Conservation (phyloP, 2,329 filamentous ascomycete species). For the Cytospora paraplurivora region DNA sequence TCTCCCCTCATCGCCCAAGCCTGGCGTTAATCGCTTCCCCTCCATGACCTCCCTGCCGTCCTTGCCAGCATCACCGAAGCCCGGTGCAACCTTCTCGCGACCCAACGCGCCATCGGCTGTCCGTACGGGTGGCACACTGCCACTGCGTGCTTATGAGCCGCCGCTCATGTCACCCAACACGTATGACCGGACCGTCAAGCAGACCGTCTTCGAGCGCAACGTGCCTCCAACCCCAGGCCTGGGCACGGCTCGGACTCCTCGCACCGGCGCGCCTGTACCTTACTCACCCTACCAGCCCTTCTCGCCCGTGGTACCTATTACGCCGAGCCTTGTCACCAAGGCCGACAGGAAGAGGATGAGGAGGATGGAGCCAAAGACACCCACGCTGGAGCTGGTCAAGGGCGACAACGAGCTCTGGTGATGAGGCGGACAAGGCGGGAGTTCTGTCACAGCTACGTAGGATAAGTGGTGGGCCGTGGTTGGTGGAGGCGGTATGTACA, state of each 20-base stretch:
- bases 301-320: slow-evolving; percentile 73
- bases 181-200: slow-evolving; percentile 52
- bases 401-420: slow-evolving; percentile 67
- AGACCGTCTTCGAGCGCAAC: slow-evolving; percentile 64
- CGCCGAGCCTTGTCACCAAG: slow-evolving; percentile 71
- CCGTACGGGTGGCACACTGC: slow-evolving; percentile 58
- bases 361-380: slow-evolving; percentile 65
- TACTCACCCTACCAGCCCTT: slow-evolving; percentile 82
- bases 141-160: slow-evolving; percentile 65
- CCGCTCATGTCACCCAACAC: slow-evolving; percentile 53
- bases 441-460: background rate
- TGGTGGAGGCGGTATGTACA: background rate
- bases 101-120: slow-evolving; percentile 56
- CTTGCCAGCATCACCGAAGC: slow-evolving; percentile 52
- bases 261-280: slow-evolving; percentile 62
- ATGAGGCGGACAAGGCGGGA: background rate
- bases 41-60: slow-evolving; percentile 52
- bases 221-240: slow-evolving; percentile 54
- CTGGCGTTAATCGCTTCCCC: slow-evolving; percentile 43
- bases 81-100: slow-evolving; percentile 51
- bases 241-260: slow-evolving; percentile 58
- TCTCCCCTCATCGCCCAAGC: slow-evolving; percentile 55
- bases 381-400: slow-evolving; percentile 63
- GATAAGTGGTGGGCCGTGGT: background rate
- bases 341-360: slow-evolving; percentile 70